phyloP scores from a whole-genome alignment of 495 filamentous ascomycete species.

The Glutinoglossum americanum region DNA sequence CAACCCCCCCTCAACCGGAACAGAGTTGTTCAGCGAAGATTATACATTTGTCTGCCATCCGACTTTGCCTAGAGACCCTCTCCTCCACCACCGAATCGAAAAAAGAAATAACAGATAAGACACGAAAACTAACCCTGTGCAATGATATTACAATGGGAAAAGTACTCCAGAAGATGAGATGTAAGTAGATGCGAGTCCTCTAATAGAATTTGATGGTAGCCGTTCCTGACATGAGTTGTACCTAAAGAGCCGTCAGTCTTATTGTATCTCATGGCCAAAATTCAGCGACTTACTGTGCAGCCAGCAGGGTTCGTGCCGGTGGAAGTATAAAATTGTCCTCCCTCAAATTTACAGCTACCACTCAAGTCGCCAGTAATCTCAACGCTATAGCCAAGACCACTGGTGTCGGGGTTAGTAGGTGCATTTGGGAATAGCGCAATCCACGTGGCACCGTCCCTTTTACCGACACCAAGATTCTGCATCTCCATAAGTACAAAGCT shows the following conservation, averaged over 20 bases:
- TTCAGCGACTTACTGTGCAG: conserved; percentile 15
- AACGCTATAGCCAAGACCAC: conserved; percentile 50
- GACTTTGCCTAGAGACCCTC: neutral
- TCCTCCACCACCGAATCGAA: neutral
- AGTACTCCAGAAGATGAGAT: conserved; percentile 1
- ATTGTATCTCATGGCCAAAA: neutral
- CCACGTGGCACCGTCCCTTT: conserved; percentile 43
- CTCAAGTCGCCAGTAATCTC: conserved; percentile 43
- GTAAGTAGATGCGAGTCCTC: neutral
- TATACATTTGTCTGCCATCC: neutral
- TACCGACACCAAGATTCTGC: conserved; percentile 61
- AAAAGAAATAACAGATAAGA: neutral
- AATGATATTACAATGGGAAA: conserved; percentile 2
- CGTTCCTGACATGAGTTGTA: conserved; percentile 23
- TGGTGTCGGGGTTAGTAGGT: conserved; percentile 40
- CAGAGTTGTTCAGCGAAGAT: conserved; percentile 1
- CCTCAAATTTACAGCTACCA: conserved; percentile 47
- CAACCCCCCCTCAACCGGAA: neutral
- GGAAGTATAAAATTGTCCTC: conserved; percentile 36
- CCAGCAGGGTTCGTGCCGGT: conserved; percentile 8
- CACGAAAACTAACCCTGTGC: neutral
- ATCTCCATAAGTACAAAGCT: neutral
- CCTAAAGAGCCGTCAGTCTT: conserved; percentile 14
- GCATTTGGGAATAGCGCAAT: conserved; percentile 55
- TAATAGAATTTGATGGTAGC: conserved; percentile 24